Base-by-base conservation (phyloP, 2,329 filamentous ascomycete genomes). In the Sclerotinia minor region DNA sequence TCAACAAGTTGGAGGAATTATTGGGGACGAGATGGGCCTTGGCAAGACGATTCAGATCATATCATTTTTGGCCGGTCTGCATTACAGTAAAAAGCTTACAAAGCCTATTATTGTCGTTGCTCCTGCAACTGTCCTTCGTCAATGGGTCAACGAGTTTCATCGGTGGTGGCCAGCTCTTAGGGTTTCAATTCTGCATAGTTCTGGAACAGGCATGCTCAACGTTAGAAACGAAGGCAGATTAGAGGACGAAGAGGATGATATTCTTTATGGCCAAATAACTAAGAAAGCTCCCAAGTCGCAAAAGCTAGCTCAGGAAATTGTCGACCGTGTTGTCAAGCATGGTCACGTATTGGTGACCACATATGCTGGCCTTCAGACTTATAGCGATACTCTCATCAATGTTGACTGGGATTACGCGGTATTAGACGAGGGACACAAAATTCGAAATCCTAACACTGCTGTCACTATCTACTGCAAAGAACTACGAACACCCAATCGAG, bases 131-230 rank as follows among this genome's bases (percentile, higher is more conserved):
- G 90, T 99, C 32, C 89, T 99, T 81, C 91, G 92, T 70, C 95
- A 99, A 77, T 99, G 95, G 95, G 95, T 97, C 17, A 96, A 96
- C 71, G 95, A 99, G 76, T 98, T 99, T 74, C 96, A 99, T 79
- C 88, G 90, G 17, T 99, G 96, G 96, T 99, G 96, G 96, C 95
- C 95, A n/a, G 90, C 95, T n/a, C 82, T 99, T 44, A 87, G 96
- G 53, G 95, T 99, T 6, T 96, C 94, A 0, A 98, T 99, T 70
- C 79, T 99, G 60, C 95, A 99, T 77, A 92, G 92, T 0, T 97
- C 95, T 5, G 95, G 95, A 3, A 98, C 93, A 77, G 96, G 95
- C 24, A 98, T 99, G 94, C 81, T 97, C 65, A 93, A 96, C 72
- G 82, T 96, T 32, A 83, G 82, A 45, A 83, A 84, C 61, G 91